These are phyloP conservation scores for Aureobasidium vineae DNA, from an alignment of 2,329 filamentous ascomycete species.

Conservation along the genomic window DNA sequence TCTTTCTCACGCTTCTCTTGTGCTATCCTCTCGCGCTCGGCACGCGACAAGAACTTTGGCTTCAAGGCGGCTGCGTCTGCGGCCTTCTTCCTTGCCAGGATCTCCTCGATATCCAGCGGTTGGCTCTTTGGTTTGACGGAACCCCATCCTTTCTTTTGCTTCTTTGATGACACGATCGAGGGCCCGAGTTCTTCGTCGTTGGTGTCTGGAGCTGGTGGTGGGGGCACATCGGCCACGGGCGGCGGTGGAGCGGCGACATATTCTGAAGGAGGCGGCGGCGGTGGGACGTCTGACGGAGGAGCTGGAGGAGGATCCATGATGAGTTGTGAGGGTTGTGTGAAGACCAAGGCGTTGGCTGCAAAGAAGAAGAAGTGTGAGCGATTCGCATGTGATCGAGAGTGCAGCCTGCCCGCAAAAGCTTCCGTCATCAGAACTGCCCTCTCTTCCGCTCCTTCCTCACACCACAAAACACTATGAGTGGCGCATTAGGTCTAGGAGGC, in stretches of 20 bases:
- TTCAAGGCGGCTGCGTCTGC: slow-evolving; percentile 81
- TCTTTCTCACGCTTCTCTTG: slow-evolving; percentile 75
- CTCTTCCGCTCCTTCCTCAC: background rate
- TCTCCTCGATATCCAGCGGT: slow-evolving; percentile 80
- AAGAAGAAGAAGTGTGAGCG: background rate
- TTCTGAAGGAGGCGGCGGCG: slow-evolving; percentile 32
- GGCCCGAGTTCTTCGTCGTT: slow-evolving; percentile 20
- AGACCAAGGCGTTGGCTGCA: background rate
- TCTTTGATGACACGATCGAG: slow-evolving; percentile 35
- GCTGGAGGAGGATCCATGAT: slow-evolving; percentile 30
- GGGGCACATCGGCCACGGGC: slow-evolving; percentile 26
- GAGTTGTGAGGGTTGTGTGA: background rate
- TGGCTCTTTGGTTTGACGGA: slow-evolving; percentile 39
- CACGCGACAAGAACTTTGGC: slow-evolving; percentile 83
- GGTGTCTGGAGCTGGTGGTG: slow-evolving; percentile 25
- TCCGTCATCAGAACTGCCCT: background rate
- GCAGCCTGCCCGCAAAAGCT: slow-evolving; percentile 3
- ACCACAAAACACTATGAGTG: slow-evolving; percentile 30
- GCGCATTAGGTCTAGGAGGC: slow-evolving; percentile 43
- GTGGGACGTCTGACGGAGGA: slow-evolving; percentile 29
- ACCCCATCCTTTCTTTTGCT: slow-evolving; percentile 50
- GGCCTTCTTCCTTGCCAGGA: slow-evolving; percentile 80
- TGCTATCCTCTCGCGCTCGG: slow-evolving; percentile 75
- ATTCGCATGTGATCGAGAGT: slow-evolving; percentile 16
- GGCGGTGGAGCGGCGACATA: slow-evolving; percentile 31